Percentiles rank a stretch among this genome's conserved stretches.
Evolutionary conservation across 306 rosid genomes (phyloP).

Genomic region (Vicia villosa): DNA sequence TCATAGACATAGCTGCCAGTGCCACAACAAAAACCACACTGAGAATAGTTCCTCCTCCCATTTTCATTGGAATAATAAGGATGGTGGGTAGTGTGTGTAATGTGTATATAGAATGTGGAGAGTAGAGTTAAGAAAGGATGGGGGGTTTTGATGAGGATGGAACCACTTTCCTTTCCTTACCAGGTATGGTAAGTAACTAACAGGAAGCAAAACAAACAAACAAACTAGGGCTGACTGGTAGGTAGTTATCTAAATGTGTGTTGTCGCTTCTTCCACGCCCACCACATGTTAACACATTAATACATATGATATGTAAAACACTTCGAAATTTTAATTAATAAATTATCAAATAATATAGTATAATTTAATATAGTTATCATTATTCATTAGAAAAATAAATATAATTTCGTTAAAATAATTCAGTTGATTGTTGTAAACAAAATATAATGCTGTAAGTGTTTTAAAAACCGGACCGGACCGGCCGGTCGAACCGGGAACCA

Average conservation of each 20-base stretch:
- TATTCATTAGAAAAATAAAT: no score
- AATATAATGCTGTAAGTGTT: no score
- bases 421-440: no score
- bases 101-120: neutral
- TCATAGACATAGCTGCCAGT: conserved; percentile 26
- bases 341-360: no score
- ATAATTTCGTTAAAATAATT: no score
- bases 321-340: no score
- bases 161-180: neutral
- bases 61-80: conserved; percentile 4
- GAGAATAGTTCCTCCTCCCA: conserved; percentile 32
- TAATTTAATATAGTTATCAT: no score
- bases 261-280: neutral
- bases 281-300: neutral
- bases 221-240: neutral
- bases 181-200: neutral
- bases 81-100: neutral
- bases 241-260: neutral
- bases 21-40: neutral
- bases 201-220: neutral
- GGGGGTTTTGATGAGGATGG: neutral
- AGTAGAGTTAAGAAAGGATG: neutral
- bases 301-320: no score
- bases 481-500: no score
- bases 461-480: no score